Evolutionary conservation across 192 early-diverging fungal species (phyloP).

Genomic region (Gigaspora rosea): DNA sequence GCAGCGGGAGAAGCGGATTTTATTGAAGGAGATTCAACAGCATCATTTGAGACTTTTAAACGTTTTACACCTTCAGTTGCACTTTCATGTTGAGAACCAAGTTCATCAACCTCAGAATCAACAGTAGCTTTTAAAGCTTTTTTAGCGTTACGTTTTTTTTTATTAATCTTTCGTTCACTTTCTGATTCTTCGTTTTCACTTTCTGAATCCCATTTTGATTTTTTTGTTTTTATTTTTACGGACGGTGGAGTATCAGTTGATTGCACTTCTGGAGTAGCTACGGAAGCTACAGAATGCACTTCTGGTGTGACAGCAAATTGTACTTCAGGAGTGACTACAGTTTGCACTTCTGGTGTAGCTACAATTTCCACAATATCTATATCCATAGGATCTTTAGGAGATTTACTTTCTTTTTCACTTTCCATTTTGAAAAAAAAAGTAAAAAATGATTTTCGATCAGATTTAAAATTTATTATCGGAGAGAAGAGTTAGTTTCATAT

Average conservation of each 20-base stretch:
- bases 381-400: too few relatives aligned
- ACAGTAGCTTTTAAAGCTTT: not conserved
- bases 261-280: not conserved
- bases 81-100: not conserved
- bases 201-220: conserved; percentile 29
- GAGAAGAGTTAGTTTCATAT: too few relatives aligned
- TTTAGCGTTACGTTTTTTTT: conserved; percentile 1
- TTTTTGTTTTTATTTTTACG: conserved; percentile 18
- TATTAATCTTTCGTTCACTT: not conserved
- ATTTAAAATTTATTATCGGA: too few relatives aligned
- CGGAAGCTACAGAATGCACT: too few relatives aligned
- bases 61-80: not conserved
- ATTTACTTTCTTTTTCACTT: too few relatives aligned
- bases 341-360: too few relatives aligned
- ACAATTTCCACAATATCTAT: too few relatives aligned
- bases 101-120: not conserved
- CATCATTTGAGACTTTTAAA: not conserved
- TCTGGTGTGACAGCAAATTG: not conserved
- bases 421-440: too few relatives aligned
- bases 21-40: not conserved
- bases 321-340: not conserved
- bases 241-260: not conserved
- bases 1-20: not conserved
- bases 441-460: too few relatives aligned
- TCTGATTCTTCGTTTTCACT: conserved; percentile 20